Evolutionary conservation across 139 green algal species (phyloP), one percentile per base, ranked within the genome.

Genomic region (Limnomonas spitsbergensis): DNA sequence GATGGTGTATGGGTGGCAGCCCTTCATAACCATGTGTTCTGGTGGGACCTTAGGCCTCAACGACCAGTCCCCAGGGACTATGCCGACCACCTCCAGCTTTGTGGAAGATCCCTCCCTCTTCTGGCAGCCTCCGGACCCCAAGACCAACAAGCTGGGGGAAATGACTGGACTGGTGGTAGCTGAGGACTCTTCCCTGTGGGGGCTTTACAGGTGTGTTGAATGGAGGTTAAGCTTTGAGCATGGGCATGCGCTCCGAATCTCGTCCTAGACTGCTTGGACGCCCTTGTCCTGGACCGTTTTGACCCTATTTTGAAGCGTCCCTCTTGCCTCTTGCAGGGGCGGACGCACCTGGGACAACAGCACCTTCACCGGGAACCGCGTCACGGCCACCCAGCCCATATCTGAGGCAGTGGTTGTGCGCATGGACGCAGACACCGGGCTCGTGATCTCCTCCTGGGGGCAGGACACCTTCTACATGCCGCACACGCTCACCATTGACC

Each of bases 401-500:
- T 9, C n/a, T 2, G 76, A 81, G 42, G 53, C 80, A 34, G 75
- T 85, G 31, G 79, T 96, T 20, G 36, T 90, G 40, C 79, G 86
- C 32, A 61, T 94, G 36, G 83, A 92, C 66, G 73, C 83, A 2
- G 89, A 91, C 76, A 90, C 79, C 24, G 89, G 89, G 69, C 31
- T 38, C 26, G 73, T 80, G 31, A 69, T 81, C 54, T 32, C 36
- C 1, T 52, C 66, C 6, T 94, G 83, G 88, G 93, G 91, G 0
- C 77, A 37, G 0, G 77, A 68, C 38, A 2, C 66, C 4, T 92
- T 95, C 56, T 85, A 82, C 52, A 90, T 98, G 93, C 93, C 94
- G 0, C 94, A 98, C 85, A 91, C 88, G 80, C 80, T 97, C 38
- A 91, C 89, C 0, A 42, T 92, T 14, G 90, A 92, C 66, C 68